Percentiles rank a stretch among this genome's conserved stretches.
Conservation (phyloP, 2,329 filamentous ascomycete species). For the Colletotrichum coccodes region DNA sequence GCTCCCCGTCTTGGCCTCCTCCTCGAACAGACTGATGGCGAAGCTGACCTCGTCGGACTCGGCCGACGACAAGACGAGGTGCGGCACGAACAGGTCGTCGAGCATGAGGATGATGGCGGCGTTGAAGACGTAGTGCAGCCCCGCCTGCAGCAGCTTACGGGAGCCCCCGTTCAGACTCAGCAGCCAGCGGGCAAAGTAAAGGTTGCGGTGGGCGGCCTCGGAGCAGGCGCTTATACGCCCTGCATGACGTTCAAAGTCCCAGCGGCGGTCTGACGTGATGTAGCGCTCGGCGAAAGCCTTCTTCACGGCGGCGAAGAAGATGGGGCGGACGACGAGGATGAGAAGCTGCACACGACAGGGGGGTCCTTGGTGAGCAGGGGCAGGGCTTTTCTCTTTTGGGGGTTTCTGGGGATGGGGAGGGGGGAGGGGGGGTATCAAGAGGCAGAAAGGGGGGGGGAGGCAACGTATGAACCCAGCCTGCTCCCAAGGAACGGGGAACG, state of each 20-base stretch:
- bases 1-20: slow-evolving; percentile 49
- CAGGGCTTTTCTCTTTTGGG: not conserved
- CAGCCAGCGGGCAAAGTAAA: slow-evolving; percentile 54
- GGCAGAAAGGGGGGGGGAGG: no score
- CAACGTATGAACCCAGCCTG: not conserved
- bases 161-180: slow-evolving; percentile 44
- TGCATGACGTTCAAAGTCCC: slow-evolving; percentile 41
- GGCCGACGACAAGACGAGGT: slow-evolving; percentile 36
- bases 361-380: not conserved
- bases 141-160: slow-evolving; percentile 53
- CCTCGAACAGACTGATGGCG: slow-evolving; percentile 52
- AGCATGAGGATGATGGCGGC: slow-evolving; percentile 59
- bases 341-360: slow-evolving; percentile 49
- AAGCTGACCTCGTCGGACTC: slow-evolving; percentile 49
- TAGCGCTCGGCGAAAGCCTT: slow-evolving; percentile 55
- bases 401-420: not conserved
- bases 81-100: slow-evolving; percentile 52
- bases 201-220: slow-evolving; percentile 56
- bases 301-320: slow-evolving; percentile 59
- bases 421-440: not conserved
- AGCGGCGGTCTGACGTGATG: slow-evolving; percentile 38
- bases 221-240: slow-evolving; percentile 50
- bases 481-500: slow-evolving; percentile 38
- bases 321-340: slow-evolving; percentile 59
- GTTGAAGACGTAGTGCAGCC: slow-evolving; percentile 61